Percentiles rank a stretch among this genome's conserved stretches.
These are phyloP conservation scores for Oryza officinalis DNA, from an alignment of 176 grass and related monocot genomes.

Conservation along the genomic window DNA sequence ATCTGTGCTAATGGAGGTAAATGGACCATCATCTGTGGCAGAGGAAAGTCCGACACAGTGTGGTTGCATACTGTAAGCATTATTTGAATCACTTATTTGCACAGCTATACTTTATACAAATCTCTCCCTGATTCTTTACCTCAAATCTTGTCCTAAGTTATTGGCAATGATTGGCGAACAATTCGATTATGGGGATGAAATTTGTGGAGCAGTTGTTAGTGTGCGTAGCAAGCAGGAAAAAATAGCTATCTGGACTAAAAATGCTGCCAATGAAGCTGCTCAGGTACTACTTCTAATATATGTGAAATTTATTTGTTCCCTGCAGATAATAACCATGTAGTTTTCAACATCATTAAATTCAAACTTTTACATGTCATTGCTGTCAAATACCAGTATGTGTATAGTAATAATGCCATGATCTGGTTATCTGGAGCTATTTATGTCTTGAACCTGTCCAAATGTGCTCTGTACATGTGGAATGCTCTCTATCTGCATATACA, in stretches of 20 bases:
- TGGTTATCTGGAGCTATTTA: neutral
- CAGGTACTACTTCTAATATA: slow-evolving; percentile 50
- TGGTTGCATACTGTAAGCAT: slow-evolving; percentile 92
- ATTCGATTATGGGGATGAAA: slow-evolving; percentile 95
- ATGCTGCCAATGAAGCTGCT: slow-evolving; percentile 90
- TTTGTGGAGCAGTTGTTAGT: slow-evolving; percentile 87
- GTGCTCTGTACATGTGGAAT: neutral
- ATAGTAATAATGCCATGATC: neutral
- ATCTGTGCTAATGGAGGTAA: slow-evolving; percentile 92
- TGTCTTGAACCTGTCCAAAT: neutral
- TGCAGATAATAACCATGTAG: neutral
- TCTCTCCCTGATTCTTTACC: neutral
- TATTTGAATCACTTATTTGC: neutral
- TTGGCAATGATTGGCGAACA: slow-evolving; percentile 94
- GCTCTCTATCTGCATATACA: neutral
- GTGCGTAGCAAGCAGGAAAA: slow-evolving; percentile 82
- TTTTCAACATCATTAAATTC: neutral
- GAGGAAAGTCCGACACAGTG: slow-evolving; percentile 80
- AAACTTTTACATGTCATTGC: neutral
- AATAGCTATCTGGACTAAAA: slow-evolving; percentile 92
- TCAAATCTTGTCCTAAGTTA: slow-evolving; percentile 45
- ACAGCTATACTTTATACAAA: neutral
- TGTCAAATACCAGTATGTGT: neutral
- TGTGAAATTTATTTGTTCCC: neutral
- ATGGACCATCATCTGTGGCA: slow-evolving; percentile 85